Conservation (phyloP, 2,329 filamentous ascomycete species). For the Paramyrothecium sp. region DNA sequence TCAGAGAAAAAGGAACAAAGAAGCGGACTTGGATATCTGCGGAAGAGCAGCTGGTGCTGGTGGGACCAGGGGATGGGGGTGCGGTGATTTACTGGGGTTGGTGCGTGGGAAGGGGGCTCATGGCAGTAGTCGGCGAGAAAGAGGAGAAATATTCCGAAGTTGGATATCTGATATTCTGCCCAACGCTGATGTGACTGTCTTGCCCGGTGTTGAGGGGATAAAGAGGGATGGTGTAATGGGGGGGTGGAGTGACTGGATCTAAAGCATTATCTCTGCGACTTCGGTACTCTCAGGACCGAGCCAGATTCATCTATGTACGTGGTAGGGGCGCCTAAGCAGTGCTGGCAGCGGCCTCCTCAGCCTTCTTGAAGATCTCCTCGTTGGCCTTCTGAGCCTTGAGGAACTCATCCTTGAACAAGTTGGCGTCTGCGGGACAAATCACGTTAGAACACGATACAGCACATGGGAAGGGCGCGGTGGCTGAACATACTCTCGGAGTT, state of each 20-base stretch:
- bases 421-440: slow-evolving; percentile 70
- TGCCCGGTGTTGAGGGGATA: not conserved
- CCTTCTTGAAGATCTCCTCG: slow-evolving; percentile 73
- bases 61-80: too few species aligned
- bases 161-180: slow-evolving; percentile 8
- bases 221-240: slow-evolving; percentile 3
- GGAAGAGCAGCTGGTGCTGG: too few species aligned
- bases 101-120: too few species aligned
- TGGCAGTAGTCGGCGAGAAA: too few species aligned
- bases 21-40: too few species aligned
- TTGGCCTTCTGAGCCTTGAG: slow-evolving; percentile 97
- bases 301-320: not conserved
- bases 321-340: slow-evolving; percentile 1
- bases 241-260: slow-evolving; percentile 12
- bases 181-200: slow-evolving; percentile 15
- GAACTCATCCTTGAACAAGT: slow-evolving; percentile 96
- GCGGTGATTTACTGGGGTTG: too few species aligned
- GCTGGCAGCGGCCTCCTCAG: slow-evolving; percentile 15
- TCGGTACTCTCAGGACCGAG: not conserved
- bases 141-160: too few species aligned
- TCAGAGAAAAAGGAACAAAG: too few species aligned
- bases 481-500: slow-evolving; percentile 85
- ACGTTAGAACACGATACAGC: slow-evolving; percentile 10
- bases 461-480: not conserved
- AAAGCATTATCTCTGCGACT: slow-evolving; percentile 17